Evolutionary conservation across 345 rosid genomes (phyloP).

Genomic region (Ceriops zippeliana): DNA sequence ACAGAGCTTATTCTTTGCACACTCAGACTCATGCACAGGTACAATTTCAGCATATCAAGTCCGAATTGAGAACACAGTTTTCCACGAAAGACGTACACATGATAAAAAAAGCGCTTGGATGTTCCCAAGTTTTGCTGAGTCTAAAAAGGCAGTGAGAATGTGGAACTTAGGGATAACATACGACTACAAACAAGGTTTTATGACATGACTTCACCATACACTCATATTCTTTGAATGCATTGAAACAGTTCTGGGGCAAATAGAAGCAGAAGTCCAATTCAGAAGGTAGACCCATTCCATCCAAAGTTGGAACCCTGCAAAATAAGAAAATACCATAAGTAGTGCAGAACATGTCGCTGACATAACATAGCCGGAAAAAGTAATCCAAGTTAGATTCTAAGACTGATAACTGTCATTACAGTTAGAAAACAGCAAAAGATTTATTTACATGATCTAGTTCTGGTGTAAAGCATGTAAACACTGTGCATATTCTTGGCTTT

Average conservation of each 20-base stretch:
- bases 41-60: too few relatives aligned
- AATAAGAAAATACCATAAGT: slow-evolving; percentile 4
- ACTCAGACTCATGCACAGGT: too few relatives aligned
- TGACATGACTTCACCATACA: slow-evolving; percentile 4
- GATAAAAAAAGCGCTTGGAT: neutral
- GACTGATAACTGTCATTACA: slow-evolving; percentile 16
- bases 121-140: neutral
- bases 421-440: slow-evolving; percentile 26
- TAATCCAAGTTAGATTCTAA: slow-evolving; percentile 13
- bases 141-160: neutral
- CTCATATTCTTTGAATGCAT: neutral
- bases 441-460: slow-evolving; percentile 72
- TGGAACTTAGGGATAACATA: neutral
- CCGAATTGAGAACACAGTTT: too few relatives aligned
- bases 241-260: neutral
- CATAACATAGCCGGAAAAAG: slow-evolving; percentile 2
- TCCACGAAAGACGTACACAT: neutral
- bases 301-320: slow-evolving; percentile 91
- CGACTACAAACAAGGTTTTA: slow-evolving; percentile 1
- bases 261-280: slow-evolving; percentile 13
- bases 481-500: slow-evolving; percentile 94
- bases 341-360: neutral
- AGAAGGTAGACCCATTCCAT: slow-evolving; percentile 91
- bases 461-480: slow-evolving; percentile 99
- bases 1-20: too few relatives aligned